Base-by-base conservation (phyloP, 2,329 filamentous ascomycete species). In the Neonectria ditissima region DNA sequence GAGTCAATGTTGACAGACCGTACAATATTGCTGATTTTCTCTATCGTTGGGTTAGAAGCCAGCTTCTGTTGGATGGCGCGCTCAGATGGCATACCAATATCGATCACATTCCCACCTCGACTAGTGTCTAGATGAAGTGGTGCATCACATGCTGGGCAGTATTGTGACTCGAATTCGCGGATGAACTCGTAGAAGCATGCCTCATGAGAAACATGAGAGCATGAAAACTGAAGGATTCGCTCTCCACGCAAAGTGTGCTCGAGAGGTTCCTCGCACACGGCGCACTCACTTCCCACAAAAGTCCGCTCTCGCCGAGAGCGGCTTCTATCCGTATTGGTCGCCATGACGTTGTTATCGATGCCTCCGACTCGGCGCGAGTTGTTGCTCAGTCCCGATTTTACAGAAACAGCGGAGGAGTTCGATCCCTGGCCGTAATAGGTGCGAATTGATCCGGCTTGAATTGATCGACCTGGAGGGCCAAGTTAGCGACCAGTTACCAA, bases 121-220 rank as follows among this genome's bases (percentile, higher is more conserved):
- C 93, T 97, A 7, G 94, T 96, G 80, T 99, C 96, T 45, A 99
- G 83, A 66, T 94, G 93, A 55, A 99, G 82, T 20, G 96, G 94
- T 68, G 94, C 92, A 82, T 97, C 92, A 80, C 96, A 99, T 69
- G 92, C 92, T 28, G 96, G 96, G 80, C 96, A 99, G 75, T 93
- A 94, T 74, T 98, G 94, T 56, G 92, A 92, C 71, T 98, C 94
- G 63, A 95, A 92, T 75, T 97, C 95, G 74, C 93, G 92, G 73
- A 99, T 97, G 77, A 97, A 97, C 80, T 99, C 96, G 81, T 98
- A 98, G 77, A 99, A 98, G 80, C 96, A 99, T 37, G 95, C 96
- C 79, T 98, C 96, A 77, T 99, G 96, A 11, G 95, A 94, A 64
- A 99, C 95, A 80, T 99, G 96, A n/a, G 91, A 88, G 80, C 96